Evolutionary conservation across 2,329 filamentous ascomycete species (phyloP), one percentile per base, ranked within the genome.

Genomic region (Fusarium beomiforme): DNA sequence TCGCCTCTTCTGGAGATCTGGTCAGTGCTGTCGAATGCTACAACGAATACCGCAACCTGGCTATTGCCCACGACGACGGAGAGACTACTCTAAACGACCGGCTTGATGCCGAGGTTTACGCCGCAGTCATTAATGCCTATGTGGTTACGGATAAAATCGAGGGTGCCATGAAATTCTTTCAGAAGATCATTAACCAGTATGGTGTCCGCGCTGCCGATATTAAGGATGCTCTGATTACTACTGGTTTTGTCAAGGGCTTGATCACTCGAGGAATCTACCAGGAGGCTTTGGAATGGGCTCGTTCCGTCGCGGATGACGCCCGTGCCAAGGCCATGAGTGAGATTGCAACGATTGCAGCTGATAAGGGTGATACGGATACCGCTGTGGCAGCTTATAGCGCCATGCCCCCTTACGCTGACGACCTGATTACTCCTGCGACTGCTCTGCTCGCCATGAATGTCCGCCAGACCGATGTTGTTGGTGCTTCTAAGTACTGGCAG

Each of bases 21-120:
- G 87, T 91, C 75, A 97, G 93, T 74, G 96, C 95, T 23, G 93
- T 98, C 10, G 94, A 97, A 79, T 94, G 94, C 82, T 99, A 98
- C 83, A 95, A 97, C 71, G 93, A 97, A 81, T 98, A 98, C 86
- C 94, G 94, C 78, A 89, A 90, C 47, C 86, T 98, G 43, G 95
- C 95, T n/a, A 89, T 98, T 56, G 90, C 92, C 41, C 89, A 96
- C 78, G 93, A 98, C 79, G 89, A 87, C 41, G 94, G 94, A 62
- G 85, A 90, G 64, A 85, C 90, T 49, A 88, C 88, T 21, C 84
- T 94, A 13, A 85, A 91, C 49, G 87, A 92, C 69, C 91, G 95
- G 54, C 87, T 93, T 50, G 95, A 98, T 78, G 89, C 91, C 31
- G 87, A 94, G 71, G 92, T 98, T 10, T 98, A 99, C 78, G 94